Conservation (phyloP, 2,329 filamentous ascomycete genomes). For the Canariomyces notabilis region DNA sequence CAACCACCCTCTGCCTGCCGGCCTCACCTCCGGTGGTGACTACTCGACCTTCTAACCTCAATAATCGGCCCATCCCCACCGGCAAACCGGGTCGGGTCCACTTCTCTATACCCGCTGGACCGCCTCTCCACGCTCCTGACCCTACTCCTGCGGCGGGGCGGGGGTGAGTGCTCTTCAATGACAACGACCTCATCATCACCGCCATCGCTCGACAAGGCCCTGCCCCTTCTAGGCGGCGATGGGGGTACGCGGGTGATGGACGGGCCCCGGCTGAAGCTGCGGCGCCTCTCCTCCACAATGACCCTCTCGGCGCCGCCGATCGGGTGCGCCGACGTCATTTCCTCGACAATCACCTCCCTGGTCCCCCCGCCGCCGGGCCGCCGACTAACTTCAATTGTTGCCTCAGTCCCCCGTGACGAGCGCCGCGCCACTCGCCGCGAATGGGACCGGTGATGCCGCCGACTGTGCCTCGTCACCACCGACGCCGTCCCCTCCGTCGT, state of each 20-base stretch:
- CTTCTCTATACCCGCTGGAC: slow-evolving; percentile 28
- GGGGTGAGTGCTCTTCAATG: slow-evolving; percentile 31
- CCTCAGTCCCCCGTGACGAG: slow-evolving; percentile 13
- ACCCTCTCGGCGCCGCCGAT: slow-evolving; percentile 20
- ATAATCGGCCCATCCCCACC: slow-evolving; percentile 29
- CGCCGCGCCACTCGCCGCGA: slow-evolving; percentile 5
- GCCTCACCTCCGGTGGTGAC: slow-evolving; percentile 28
- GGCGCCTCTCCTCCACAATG: slow-evolving; percentile 28
- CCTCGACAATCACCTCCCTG: slow-evolving; percentile 26
- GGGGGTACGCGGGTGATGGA: slow-evolving; percentile 16
- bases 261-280: slow-evolving; percentile 20
- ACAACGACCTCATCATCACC: slow-evolving; percentile 33
- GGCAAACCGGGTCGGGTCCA: slow-evolving; percentile 30
- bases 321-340: slow-evolving; percentile 1
- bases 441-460: neutral
- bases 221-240: slow-evolving; percentile 21
- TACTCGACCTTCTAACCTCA: slow-evolving; percentile 31
- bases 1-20: slow-evolving; percentile 6
- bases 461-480: slow-evolving; percentile 15
- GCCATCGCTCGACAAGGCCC: slow-evolving; percentile 19
- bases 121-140: slow-evolving; percentile 27
- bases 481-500: slow-evolving; percentile 19
- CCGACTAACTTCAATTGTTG: slow-evolving; percentile 28
- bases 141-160: slow-evolving; percentile 23
- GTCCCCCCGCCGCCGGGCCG: slow-evolving; percentile 12